Base-by-base conservation (phyloP, 768 basidiomycete species). In the Pleurotus tuber-regium region DNA sequence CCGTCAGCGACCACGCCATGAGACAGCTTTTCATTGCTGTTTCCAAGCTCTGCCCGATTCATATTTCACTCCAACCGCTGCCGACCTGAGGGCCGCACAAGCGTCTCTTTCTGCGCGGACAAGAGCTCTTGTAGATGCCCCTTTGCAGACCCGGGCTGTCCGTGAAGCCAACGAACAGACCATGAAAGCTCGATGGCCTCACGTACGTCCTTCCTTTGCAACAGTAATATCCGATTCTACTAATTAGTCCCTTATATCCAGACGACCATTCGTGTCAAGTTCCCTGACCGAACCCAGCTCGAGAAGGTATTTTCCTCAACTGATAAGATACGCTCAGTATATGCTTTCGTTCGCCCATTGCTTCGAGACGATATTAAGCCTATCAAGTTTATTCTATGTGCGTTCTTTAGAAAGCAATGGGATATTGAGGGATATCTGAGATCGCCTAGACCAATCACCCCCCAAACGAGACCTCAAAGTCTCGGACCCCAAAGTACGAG, bases 371-470 rank as follows among this genome's bases (percentile, higher is more conserved):
- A 92, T 54, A 81, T 84, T 39, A 83, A 89, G 63, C 76, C 84
- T 2, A 80, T 82, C 67, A 91, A 92, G 60, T 96, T 93, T 60
- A 75, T 92, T 31, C 74, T 96, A 31, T 95, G 92, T 94, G 84
- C 7, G 31, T 42, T 30, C 25, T n/a, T 25, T 50, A 41, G 14
- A 28, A 12, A 4, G n/a, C n/a, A 5, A 39, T 38, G 46, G 28
- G 19, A 14, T 28, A 21, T 21, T 26, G 7, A 40, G 36, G 38
- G 31, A n/a, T 43, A 33, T 9, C 23, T 54, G 35, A 3, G 42
- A 51, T 6, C 59, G 23, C 28, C 25, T 51, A 93, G 91, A 89
- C 66, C 89, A 93, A 70, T 70, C 76, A 4, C 91, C 90, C 2
- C 93, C 92, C 1, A 86, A 83, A 59, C 82, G 86, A 23, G 93